Percentiles rank a stretch among this genome's conserved stretches.
Evolutionary conservation across 768 basidiomycete species (phyloP).

Genomic region (Mycena belliarum): DNA sequence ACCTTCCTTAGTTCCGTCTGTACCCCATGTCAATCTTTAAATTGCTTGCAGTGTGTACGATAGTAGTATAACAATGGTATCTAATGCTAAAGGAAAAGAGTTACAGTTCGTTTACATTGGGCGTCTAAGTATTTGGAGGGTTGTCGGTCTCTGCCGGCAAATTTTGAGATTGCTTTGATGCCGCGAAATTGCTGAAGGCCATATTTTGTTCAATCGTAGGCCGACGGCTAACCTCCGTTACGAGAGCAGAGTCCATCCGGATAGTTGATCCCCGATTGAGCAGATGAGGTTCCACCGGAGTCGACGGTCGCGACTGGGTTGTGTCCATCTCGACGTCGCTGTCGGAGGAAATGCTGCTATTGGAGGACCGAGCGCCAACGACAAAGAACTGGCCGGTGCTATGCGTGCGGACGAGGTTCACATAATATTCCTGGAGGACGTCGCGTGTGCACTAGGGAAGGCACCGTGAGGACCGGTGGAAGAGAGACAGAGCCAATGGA

Average conservation of each 20-base stretch:
- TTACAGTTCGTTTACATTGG: conserved; percentile 9
- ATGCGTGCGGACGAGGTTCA: conserved; percentile 89
- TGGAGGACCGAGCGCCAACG: conserved; percentile 43
- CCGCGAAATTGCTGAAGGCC: conserved; percentile 60
- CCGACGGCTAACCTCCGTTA: conserved; percentile 47
- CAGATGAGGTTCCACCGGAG: conserved; percentile 36
- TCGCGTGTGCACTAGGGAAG: conserved; percentile 81
- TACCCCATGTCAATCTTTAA: conserved; percentile 22
- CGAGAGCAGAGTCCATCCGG: conserved; percentile 40
- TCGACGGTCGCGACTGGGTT: conserved; percentile 51
- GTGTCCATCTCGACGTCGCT: conserved; percentile 62
- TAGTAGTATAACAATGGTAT: conserved; percentile 23
- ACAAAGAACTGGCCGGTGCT: conserved; percentile 60
- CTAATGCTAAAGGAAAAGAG: conserved; percentile 14
- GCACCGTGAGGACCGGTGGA: conserved; percentile 17
- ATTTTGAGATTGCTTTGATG: conserved; percentile 53
- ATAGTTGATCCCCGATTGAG: conserved; percentile 26
- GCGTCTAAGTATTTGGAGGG: conserved; percentile 3
- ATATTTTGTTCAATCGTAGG: conserved; percentile 84
- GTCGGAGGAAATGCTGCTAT: conserved; percentile 43
- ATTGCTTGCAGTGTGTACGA: conserved; percentile 14
- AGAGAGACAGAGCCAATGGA: conserved; percentile 11
- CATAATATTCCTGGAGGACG: conserved; percentile 89
- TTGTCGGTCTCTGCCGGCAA: conserved; percentile 12
- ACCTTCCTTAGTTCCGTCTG: conserved; percentile 23